phyloP scores from a whole-genome alignment of 768 basidiomycete species.

The Leccinellum luteum region DNA sequence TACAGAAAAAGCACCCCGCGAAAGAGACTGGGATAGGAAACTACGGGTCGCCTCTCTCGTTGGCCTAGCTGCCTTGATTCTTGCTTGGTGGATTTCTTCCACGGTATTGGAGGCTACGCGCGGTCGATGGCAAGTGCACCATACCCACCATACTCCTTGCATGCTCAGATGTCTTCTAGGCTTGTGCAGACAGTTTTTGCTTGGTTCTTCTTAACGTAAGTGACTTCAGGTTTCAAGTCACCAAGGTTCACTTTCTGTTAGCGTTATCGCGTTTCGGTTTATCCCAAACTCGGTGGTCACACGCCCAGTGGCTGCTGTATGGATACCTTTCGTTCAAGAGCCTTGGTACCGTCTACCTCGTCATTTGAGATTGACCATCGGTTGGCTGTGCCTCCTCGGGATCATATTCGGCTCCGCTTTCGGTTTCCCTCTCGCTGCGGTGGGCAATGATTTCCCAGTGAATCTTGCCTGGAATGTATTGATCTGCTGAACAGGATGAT shows the following conservation, averaged over 20 bases:
- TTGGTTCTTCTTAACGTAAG: conserved; percentile 77
- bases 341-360: conserved; percentile 69
- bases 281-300: conserved; percentile 71
- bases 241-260: conserved; percentile 20
- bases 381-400: conserved; percentile 74
- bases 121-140: conserved; percentile 59
- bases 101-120: conserved; percentile 67
- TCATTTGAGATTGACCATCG: conserved; percentile 54
- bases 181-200: conserved; percentile 79
- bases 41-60: conserved; percentile 47
- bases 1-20: conserved; percentile 4
- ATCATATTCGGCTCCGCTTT: conserved; percentile 87
- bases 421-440: conserved; percentile 63
- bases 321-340: conserved; percentile 59
- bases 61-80: conserved; percentile 56
- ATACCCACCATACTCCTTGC: not conserved
- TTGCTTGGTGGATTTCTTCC: conserved; percentile 86
- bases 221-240: conserved; percentile 10
- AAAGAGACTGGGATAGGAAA: conserved; percentile 14
- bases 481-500: conserved; percentile 43
- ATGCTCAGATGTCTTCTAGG: conserved; percentile 38
- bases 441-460: conserved; percentile 28
- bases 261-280: conserved; percentile 82
- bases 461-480: conserved; percentile 9
- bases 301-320: conserved; percentile 67